Conservation (phyloP, 176 grass and related monocot genomes). For the Typha latifolia region DNA sequence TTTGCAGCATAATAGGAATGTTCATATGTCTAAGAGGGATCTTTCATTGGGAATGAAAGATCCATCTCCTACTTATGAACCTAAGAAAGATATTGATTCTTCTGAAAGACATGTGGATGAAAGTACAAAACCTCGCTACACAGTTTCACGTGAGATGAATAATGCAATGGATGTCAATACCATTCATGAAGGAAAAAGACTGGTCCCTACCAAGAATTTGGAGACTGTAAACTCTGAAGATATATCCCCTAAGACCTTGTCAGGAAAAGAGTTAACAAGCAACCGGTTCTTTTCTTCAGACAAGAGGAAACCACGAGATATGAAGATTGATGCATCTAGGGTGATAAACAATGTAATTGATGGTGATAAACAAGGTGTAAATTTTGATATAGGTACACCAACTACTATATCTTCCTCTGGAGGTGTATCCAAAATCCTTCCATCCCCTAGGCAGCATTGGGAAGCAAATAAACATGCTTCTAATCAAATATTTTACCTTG, state of each 20-base stretch:
- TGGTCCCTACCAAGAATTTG: slow-evolving; percentile 17
- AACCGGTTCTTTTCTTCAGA: background rate
- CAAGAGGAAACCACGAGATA: slow-evolving; percentile 19
- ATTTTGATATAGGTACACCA: slow-evolving; percentile 13
- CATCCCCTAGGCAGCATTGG: slow-evolving; percentile 20
- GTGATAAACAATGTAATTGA: slow-evolving; percentile 1
- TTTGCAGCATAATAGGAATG: background rate
- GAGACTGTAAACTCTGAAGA: slow-evolving; percentile 18
- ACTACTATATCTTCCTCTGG: slow-evolving; percentile 21
- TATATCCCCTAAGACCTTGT: slow-evolving; percentile 11
- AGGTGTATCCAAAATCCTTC: slow-evolving; percentile 17
- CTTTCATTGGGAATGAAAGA: slow-evolving; percentile 6
- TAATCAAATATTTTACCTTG: slow-evolving; percentile 45
- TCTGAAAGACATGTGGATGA: background rate
- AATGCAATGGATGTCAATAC: slow-evolving; percentile 1
- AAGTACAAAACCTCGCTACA: too few species aligned
- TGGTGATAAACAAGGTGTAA: slow-evolving; percentile 15
- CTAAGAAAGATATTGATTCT: slow-evolving; percentile 18
- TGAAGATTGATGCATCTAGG: slow-evolving; percentile 16
- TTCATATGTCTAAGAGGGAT: slow-evolving; percentile 10
- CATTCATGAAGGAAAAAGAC: slow-evolving; percentile 14
- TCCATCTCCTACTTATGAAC: slow-evolving; percentile 19
- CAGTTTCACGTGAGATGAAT: slow-evolving; percentile 13
- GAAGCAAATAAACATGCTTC: slow-evolving; percentile 18
- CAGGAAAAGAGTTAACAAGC: background rate